Evolutionary conservation across 441 rosid species (phyloP).

Genomic region (Corymbia citriodora): DNA sequence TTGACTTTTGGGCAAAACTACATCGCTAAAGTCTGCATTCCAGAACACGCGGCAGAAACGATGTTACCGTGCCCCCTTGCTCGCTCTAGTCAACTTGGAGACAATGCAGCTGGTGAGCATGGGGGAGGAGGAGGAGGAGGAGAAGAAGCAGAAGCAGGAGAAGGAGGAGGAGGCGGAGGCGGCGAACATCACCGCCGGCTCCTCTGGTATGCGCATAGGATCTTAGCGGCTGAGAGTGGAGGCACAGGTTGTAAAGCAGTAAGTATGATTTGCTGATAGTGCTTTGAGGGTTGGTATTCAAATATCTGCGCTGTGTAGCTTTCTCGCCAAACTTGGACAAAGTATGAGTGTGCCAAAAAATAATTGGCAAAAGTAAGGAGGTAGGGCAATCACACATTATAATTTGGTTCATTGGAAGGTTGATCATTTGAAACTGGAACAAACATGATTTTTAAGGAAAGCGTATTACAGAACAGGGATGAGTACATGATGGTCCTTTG

Average conservation of each 20-base stretch:
- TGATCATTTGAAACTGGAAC: not conserved
- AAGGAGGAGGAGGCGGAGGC: not conserved
- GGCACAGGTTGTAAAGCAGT: slow-evolving; percentile 25
- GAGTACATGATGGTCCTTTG: not conserved
- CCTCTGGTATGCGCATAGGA: slow-evolving; percentile 42
- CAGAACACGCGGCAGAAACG: slow-evolving; percentile 37
- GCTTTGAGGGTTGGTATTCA: not conserved
- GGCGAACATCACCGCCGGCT: slow-evolving; percentile 31
- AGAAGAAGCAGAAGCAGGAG: not conserved
- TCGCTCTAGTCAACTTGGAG: not conserved
- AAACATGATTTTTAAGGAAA: not conserved
- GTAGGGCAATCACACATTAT: not conserved
- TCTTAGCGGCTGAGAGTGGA: slow-evolving; percentile 27
- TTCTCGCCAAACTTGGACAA: not conserved
- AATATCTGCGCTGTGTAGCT: not conserved
- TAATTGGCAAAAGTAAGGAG: not conserved
- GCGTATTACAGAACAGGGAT: not conserved
- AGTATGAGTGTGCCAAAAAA: not conserved
- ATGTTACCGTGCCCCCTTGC: slow-evolving; percentile 69
- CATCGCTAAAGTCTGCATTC: slow-evolving; percentile 38
- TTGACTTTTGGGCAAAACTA: not conserved
- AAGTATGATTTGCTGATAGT: not conserved
- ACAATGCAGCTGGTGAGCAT: not conserved
- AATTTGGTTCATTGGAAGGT: not conserved
- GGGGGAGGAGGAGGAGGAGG: not conserved